phyloP scores from a whole-genome alignment of 192 early-diverging fungal species.

The Piromyces finnis region DNA sequence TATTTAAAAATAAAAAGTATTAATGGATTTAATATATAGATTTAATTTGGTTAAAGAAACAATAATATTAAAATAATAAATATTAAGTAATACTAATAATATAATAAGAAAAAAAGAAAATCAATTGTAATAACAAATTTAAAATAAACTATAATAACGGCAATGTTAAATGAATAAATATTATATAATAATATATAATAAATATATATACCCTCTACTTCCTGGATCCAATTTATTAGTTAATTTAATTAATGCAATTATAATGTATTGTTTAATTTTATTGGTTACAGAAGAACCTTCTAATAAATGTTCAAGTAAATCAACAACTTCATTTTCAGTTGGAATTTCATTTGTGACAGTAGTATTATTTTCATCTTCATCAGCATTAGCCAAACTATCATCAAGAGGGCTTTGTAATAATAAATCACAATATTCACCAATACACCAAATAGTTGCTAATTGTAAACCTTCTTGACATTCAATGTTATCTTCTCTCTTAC shows the following conservation, averaged over 20 bases:
- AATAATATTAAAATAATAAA: too few relatives aligned
- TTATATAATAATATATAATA: too few relatives aligned
- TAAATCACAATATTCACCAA: slow-evolving; percentile 93
- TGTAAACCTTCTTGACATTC: slow-evolving; percentile 67
- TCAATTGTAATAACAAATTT: too few relatives aligned
- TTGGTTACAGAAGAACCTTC: slow-evolving; percentile 64
- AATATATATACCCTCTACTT: background rate
- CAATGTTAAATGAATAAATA: too few relatives aligned
- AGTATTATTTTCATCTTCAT: background rate
- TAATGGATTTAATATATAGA: too few relatives aligned
- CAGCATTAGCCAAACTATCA: background rate
- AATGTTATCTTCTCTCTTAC: slow-evolving; percentile 37
- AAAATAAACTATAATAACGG: too few relatives aligned
- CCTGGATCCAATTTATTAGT: slow-evolving; percentile 44
- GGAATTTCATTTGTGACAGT: slow-evolving; percentile 11
- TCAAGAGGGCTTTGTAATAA: slow-evolving; percentile 23
- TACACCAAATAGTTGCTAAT: slow-evolving; percentile 75
- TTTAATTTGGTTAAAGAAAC: too few relatives aligned
- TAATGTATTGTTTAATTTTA: slow-evolving; percentile 57
- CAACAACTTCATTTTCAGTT: slow-evolving; percentile 56
- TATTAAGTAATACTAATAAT: too few relatives aligned
- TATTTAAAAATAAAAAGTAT: too few relatives aligned
- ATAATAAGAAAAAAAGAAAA: too few relatives aligned
- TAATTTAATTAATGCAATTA: slow-evolving; percentile 81
- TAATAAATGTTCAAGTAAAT: slow-evolving; percentile 53